A percentile compares a stretch with the other conserved stretches of the same genome.
Evolutionary conservation across 2,329 filamentous ascomycete genomes (phyloP).

Genomic region (Xylariomycetidae sp.): DNA sequence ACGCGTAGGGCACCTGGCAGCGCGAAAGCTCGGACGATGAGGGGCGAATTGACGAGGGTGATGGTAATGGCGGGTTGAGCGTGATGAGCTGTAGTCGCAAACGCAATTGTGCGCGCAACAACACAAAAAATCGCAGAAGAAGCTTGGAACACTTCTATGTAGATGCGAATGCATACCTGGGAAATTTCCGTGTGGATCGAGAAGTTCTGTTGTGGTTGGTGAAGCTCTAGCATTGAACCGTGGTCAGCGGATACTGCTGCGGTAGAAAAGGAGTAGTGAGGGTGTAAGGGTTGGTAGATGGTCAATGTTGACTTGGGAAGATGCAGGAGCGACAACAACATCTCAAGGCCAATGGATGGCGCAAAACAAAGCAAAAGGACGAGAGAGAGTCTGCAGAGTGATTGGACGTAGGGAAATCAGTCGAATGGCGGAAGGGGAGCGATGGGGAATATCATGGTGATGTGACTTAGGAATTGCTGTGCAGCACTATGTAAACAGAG

Average conservation of each 20-base stretch:
- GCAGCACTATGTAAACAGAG: slow-evolving; percentile 32
- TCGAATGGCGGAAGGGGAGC: too few species aligned
- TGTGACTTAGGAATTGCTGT: slow-evolving; percentile 39
- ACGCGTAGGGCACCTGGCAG: too few species aligned
- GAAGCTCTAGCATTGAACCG: slow-evolving; percentile 28
- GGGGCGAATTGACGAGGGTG: too few species aligned
- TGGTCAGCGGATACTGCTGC: slow-evolving; percentile 27
- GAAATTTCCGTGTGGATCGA: slow-evolving; percentile 14
- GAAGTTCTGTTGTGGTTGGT: slow-evolving; percentile 21
- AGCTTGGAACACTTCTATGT: slow-evolving; percentile 27
- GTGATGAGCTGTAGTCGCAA: slow-evolving; percentile 29
- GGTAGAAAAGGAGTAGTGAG: too few species aligned
- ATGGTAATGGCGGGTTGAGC: slow-evolving; percentile 6
- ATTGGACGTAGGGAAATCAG: too few species aligned
- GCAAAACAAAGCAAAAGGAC: too few species aligned
- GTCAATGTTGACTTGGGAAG: too few species aligned
- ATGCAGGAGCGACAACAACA: slow-evolving; percentile 5
- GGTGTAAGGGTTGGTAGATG: too few species aligned
- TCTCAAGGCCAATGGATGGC: too few species aligned
- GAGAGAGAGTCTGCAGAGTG: too few species aligned
- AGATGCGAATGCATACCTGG: slow-evolving; percentile 32
- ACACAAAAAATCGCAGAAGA: slow-evolving; percentile 29
- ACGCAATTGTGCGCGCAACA: slow-evolving; percentile 33
- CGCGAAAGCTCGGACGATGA: too few species aligned
- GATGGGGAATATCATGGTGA: slow-evolving; percentile 9